Evolutionary conservation across 148 eudicot species (phyloP).

Genomic region (Cornus florida): DNA sequence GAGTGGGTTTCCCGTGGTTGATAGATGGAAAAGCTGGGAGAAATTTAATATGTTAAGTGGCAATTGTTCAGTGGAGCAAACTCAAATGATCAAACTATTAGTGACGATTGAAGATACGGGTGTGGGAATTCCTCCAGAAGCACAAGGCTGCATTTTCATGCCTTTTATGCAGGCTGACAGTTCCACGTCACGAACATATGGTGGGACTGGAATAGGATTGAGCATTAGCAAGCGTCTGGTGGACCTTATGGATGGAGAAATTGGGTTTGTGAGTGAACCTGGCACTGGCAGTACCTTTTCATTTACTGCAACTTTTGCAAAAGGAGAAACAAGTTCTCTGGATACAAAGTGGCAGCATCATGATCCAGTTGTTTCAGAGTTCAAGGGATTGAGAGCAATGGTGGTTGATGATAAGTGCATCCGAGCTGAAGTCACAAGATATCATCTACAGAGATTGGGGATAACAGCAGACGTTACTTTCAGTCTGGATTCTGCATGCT

Average conservation of each 20-base stretch:
- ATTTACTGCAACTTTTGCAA: constrained; percentile 53
- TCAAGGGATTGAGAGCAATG: constrained; percentile 62
- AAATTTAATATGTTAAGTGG: constrained; percentile 35
- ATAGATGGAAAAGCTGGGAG: constrained; percentile 69
- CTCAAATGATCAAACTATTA: constrained; percentile 46
- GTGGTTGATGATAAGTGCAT: constrained; percentile 60
- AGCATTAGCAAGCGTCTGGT: constrained; percentile 90
- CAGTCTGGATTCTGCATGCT: constrained; percentile 48
- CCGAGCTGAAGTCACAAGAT: constrained; percentile 70
- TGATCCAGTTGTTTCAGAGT: constrained; percentile 53
- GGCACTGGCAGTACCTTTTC: constrained; percentile 79
- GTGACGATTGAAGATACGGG: constrained; percentile 94
- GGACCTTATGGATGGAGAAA: constrained; percentile 90
- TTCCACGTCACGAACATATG: constrained; percentile 82
- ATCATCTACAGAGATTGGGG: constrained; percentile 79
- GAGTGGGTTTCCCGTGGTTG: constrained; percentile 71
- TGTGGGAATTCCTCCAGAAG: constrained; percentile 73
- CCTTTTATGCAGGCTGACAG: constrained; percentile 99
- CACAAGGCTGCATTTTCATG: constrained; percentile 67
- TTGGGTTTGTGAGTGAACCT: constrained; percentile 74
- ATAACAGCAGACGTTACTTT: constrained; percentile 45
- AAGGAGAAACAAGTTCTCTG: constrained; percentile 35
- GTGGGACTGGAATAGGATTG: constrained; percentile 95
- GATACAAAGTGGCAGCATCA: constrained; percentile 34
- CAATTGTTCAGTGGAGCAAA: constrained; percentile 14